Conservation (phyloP, 805 yeast species). For the Starmerella apicola region DNA sequence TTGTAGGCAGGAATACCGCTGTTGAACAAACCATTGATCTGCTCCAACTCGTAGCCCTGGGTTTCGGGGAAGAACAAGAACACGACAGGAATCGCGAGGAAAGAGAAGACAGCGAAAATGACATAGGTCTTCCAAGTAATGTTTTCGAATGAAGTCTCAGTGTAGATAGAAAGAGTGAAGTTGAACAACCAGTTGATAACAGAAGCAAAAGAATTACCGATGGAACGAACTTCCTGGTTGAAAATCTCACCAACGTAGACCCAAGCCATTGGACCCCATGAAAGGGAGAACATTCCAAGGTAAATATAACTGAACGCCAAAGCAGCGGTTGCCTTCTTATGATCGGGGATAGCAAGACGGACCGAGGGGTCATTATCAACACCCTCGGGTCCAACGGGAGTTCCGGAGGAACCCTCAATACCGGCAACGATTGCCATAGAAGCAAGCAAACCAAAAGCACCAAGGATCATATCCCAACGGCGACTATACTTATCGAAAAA, state of each 20-base stretch:
- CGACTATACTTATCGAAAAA: conserved; percentile 74
- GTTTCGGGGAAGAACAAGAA: conserved; percentile 52
- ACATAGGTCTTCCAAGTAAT: conserved; percentile 54
- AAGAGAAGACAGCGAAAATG: conserved; percentile 62
- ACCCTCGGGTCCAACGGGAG: conserved; percentile 17
- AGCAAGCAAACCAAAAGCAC: conserved; percentile 63
- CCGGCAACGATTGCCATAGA: conserved; percentile 20
- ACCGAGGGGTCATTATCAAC: conserved; percentile 17
- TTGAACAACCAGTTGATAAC: conserved; percentile 74
- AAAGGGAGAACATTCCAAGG: conserved; percentile 62
- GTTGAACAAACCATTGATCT: conserved; percentile 49
- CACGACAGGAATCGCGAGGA: conserved; percentile 44
- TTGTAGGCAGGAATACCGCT: conserved; percentile 20
- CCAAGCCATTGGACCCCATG: conserved; percentile 82
- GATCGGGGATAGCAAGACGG: conserved; percentile 51
- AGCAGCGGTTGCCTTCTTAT: conserved; percentile 34
- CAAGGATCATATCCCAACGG: conserved; percentile 50
- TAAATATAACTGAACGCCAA: conserved; percentile 46
- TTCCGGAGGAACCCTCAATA: conserved; percentile 17
- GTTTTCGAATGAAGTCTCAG: conserved; percentile 62
- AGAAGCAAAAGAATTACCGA: conserved; percentile 58
- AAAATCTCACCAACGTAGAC: conserved; percentile 49
- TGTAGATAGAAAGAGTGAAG: conserved; percentile 58
- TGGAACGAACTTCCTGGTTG: conserved; percentile 64
- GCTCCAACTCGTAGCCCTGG: conserved; percentile 54